A percentile compares a stretch with the other conserved stretches of the same genome.
These are phyloP conservation scores for Nemania sp. DNA, from an alignment of 2,329 filamentous ascomycete genomes.

Conservation along the genomic window DNA sequence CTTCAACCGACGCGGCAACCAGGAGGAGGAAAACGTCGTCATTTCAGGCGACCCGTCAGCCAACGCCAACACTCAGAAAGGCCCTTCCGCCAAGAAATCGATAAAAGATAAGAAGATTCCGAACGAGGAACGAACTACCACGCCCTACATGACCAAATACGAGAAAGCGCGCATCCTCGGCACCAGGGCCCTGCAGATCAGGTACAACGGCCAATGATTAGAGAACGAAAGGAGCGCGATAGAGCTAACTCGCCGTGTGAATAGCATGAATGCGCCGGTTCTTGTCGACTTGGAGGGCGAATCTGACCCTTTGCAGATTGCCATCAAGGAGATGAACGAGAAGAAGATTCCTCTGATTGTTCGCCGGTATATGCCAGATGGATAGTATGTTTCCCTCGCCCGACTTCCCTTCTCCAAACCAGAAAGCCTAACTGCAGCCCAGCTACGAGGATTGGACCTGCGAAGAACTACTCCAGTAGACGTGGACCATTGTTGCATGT, in stretches of 20 bases:
- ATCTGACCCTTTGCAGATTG: constrained; percentile 96
- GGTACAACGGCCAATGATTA: constrained; percentile 12
- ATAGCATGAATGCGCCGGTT: constrained; percentile 91
- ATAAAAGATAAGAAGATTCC: constrained; percentile 85
- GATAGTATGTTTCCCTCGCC: constrained; percentile 68
- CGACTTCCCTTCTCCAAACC: constrained; percentile 1
- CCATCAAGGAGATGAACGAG: constrained; percentile 94
- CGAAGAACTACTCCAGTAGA: constrained; percentile 79
- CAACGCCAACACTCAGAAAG: constrained; percentile 55
- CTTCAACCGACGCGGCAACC: constrained; percentile 55
- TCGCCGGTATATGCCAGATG: constrained; percentile 92
- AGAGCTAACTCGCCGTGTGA: constrained; percentile 30
- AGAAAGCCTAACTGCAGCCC: constrained; percentile 28
- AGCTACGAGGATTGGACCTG: constrained; percentile 99
- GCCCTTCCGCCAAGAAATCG: constrained; percentile 51
- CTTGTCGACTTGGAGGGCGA: constrained; percentile 96
- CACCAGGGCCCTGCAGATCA: constrained; percentile 93
- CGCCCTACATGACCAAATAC: constrained; percentile 99
- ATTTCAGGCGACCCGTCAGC: constrained; percentile 65
- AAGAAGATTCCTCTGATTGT: constrained; percentile 99
- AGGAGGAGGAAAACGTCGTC: constrained; percentile 62
- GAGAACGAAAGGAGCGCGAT: not conserved
- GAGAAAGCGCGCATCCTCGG: constrained; percentile 92
- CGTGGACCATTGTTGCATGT: not conserved
- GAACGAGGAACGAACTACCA: constrained; percentile 85